Conservation (phyloP, 768 basidiomycete genomes). For the Suillus weaverae region DNA sequence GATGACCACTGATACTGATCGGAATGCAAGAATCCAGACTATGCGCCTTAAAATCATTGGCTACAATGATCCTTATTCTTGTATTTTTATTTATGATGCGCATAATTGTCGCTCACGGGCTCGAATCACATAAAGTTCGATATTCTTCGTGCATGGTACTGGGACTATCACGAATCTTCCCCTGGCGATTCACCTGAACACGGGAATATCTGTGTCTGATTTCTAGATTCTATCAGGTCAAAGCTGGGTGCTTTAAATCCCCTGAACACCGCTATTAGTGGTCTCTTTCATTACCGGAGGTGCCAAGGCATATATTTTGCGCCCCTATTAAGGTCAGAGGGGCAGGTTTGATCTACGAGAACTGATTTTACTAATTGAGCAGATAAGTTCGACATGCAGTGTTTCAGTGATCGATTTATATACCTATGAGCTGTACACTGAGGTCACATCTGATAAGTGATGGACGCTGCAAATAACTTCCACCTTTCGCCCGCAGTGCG, state of each 20-base stretch:
- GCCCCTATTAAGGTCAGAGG: not conserved
- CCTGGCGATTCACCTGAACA: too few species aligned
- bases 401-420: not conserved
- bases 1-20: slow-evolving; percentile 48
- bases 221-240: not conserved
- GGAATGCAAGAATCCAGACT: not conserved
- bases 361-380: not conserved
- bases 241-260: too few species aligned
- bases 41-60: not conserved
- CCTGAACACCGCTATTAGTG: not conserved
- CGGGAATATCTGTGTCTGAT: not conserved
- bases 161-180: slow-evolving; percentile 22
- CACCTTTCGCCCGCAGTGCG: too few species aligned
- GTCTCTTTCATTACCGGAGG: not conserved
- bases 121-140: slow-evolving; percentile 50
- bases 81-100: not conserved
- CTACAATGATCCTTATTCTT: not conserved
- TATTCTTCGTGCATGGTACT: slow-evolving; percentile 54
- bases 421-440: not conserved
- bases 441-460: too few species aligned
- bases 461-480: too few species aligned
- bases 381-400: not conserved
- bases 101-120: slow-evolving; percentile 42
- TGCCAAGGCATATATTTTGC: not conserved
- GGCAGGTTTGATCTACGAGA: not conserved